These are phyloP conservation scores for Albatrellus ellisii DNA, from an alignment of 768 basidiomycete genomes.

Conservation along the genomic window DNA sequence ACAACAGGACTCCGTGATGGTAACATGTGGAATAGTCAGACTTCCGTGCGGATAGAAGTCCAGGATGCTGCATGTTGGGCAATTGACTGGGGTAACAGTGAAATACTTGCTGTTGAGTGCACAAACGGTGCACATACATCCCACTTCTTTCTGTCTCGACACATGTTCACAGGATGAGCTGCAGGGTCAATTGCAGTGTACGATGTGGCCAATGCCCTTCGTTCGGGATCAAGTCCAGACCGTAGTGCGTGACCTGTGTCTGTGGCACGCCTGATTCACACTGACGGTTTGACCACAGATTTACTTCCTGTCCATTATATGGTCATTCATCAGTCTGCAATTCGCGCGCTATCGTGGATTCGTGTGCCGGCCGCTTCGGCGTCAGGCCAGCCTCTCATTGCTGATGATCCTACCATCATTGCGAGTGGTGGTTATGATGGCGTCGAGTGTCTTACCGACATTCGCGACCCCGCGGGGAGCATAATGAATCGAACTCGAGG, in stretches of 20 bases:
- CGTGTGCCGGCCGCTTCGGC: constrained; percentile 44
- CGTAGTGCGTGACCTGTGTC: background rate
- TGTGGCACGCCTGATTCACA: background rate
- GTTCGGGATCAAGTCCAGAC: constrained; percentile 7
- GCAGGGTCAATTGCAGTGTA: constrained; percentile 47
- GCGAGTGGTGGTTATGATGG: constrained; percentile 78
- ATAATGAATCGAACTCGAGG: constrained; percentile 74
- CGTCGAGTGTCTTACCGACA: constrained; percentile 59
- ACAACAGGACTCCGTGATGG: background rate
- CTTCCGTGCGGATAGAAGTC: constrained; percentile 47
- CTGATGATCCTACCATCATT: constrained; percentile 58
- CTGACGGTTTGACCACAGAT: constrained; percentile 11
- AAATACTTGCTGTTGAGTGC: constrained; percentile 68
- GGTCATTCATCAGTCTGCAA: constrained; percentile 63
- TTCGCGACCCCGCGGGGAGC: constrained; percentile 53
- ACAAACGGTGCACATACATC: constrained; percentile 48
- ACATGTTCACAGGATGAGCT: constrained; percentile 1
- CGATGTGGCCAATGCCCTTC: constrained; percentile 25
- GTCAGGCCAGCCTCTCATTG: constrained; percentile 30
- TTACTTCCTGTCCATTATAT: constrained; percentile 63
- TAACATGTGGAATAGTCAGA: background rate
- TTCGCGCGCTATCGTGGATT: constrained; percentile 68
- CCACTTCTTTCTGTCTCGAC: background rate
- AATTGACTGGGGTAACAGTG: constrained; percentile 86
- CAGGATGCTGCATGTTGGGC: constrained; percentile 67